phyloP scores from a whole-genome alignment of 1,284 basidiomycete species.

The Heterobasidion occidentale region DNA sequence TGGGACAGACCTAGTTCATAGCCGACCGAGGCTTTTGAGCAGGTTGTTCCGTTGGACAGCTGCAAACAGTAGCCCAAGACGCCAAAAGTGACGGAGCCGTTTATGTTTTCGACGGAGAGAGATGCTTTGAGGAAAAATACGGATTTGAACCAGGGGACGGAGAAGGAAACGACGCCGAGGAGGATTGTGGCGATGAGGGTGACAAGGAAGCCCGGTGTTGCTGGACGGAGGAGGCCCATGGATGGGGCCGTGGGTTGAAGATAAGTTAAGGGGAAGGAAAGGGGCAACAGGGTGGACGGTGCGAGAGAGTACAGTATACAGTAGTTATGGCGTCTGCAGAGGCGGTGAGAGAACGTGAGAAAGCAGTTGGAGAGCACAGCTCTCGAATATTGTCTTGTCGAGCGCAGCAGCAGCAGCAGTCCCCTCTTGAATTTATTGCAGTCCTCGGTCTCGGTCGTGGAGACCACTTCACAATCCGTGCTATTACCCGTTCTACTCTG shows the following conservation, averaged over 20 bases:
- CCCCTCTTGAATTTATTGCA: too few relatives aligned
- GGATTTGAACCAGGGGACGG: slow-evolving; percentile 78
- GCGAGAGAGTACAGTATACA: neutral
- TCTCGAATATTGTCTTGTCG: neutral
- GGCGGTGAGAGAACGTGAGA: slow-evolving; percentile 2
- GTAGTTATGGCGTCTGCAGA: neutral
- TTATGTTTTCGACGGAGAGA: slow-evolving; percentile 38
- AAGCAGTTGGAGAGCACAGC: neutral
- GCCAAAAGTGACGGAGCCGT: slow-evolving; percentile 71
- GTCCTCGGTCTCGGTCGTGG: neutral
- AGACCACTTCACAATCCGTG: neutral
- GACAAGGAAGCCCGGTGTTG: slow-evolving; percentile 79
- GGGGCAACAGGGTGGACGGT: neutral
- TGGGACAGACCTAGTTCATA: slow-evolving; percentile 69
- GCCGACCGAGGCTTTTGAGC: slow-evolving; percentile 72
- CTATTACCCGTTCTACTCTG: neutral
- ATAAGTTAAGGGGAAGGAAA: neutral
- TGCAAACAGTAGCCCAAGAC: slow-evolving; percentile 79
- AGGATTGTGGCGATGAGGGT: slow-evolving; percentile 68
- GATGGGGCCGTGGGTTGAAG: neutral
- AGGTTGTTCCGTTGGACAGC: slow-evolving; percentile 48
- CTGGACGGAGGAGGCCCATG: slow-evolving; percentile 35
- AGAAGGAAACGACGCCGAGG: slow-evolving; percentile 80
- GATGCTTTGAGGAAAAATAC: slow-evolving; percentile 79
- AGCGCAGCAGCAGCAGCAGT: too few relatives aligned